Base-by-base conservation (phyloP, 2,329 filamentous ascomycete genomes). In the Tolypocladium amazonense region DNA sequence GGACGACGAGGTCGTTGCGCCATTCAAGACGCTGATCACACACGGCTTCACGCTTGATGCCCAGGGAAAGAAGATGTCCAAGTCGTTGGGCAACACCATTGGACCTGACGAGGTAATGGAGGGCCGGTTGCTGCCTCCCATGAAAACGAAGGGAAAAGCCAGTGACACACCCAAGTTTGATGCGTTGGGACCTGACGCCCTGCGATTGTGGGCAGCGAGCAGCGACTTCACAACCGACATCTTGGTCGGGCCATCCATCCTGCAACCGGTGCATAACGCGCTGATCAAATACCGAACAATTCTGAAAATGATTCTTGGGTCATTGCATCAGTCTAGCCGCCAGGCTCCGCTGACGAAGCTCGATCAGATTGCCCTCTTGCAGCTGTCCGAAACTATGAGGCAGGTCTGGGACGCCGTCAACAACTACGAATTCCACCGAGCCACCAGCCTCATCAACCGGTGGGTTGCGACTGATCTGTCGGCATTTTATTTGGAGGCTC, bases 31-130 rank as follows among this genome's bases (percentile, higher is more conserved):
- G 4, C 79, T 99, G n/a, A 87, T 97, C 62, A 99, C 94, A 0
- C 94, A 99, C 70, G 94, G 94, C 1, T 99, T 99, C 71, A 92
- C 91, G 0, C 83, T 99, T 2, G 94, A 99, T 67, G 82, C 88
- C 56, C 78, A 89, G 41, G 92, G 92, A n/a, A 91, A 90, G 70
- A 99, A 99, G 73, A 99, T 99, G 94, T 97, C 92, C 71, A 99
- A 99, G 73, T 97, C 92, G 0, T 77, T 97, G 1, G 94, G 94
- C 20, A 99, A 99, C 69, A 87, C 89, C 35, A 86, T 97, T 59
- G 81, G 85, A 0, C 92, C 93, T 0, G 78, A 83, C 8, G 81
- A 96, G 63, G 92, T 99, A 65, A 94, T 97, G 79, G 84, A 90
- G 58, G 93, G 93, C 8, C 85, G 86, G 4, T 78, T 96, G 14